Evolutionary conservation across 1,284 basidiomycete genomes (phyloP).

Genomic region (Leucoagaricus sp.): DNA sequence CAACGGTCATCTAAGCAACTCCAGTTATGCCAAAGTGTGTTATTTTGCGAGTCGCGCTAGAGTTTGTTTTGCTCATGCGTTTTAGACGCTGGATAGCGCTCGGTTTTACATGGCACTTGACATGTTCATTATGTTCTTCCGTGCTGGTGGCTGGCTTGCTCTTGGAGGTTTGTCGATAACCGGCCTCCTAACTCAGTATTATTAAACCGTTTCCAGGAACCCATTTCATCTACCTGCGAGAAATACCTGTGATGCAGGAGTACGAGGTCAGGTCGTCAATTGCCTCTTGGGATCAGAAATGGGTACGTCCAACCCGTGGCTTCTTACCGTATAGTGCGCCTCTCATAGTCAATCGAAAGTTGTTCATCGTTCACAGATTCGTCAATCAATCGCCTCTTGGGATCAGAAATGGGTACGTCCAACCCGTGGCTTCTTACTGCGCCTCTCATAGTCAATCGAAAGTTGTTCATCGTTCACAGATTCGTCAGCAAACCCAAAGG

Average conservation of each 20-base stretch:
- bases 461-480: conserved; percentile 67
- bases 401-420: too few relatives aligned
- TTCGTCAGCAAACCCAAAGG: conserved; percentile 63
- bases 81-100: conserved; percentile 43
- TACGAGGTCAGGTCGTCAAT: conserved; percentile 74
- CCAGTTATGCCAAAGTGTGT: conserved; percentile 70
- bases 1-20: conserved; percentile 75
- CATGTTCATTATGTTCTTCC: conserved; percentile 64
- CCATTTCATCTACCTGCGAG: conserved; percentile 74
- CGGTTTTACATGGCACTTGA: conserved; percentile 44
- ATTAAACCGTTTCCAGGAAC: conserved; percentile 45
- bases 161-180: conserved; percentile 59
- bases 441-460: background rate
- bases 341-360: conserved; percentile 33
- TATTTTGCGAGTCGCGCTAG: too few relatives aligned
- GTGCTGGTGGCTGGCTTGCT: conserved; percentile 67
- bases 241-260: conserved; percentile 71
- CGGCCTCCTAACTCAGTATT: background rate
- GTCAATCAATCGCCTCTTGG: conserved; percentile 74
- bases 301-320: too few relatives aligned
- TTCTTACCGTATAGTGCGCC: too few relatives aligned
- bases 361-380: conserved; percentile 67
- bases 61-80: too few relatives aligned
- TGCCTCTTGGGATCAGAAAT: conserved; percentile 80
- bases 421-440: too few relatives aligned